Evolutionary conservation across 352 stramenopile species (phyloP), one percentile per base, ranked within the genome.

Genomic region (Phytophthora lateralis): DNA sequence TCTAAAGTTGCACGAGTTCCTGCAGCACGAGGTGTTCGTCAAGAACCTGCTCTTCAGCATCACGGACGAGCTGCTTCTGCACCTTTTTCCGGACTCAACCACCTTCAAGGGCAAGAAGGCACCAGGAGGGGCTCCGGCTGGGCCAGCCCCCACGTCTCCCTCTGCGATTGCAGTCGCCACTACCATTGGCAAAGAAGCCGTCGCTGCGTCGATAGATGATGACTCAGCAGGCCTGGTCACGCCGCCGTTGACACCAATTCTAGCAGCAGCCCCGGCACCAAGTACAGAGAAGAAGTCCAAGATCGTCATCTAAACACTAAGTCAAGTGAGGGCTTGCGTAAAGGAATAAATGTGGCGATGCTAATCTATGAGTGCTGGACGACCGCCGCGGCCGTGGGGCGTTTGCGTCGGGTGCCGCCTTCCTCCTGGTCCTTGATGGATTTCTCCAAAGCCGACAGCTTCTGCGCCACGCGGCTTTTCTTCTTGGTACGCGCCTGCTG

Each of bases 1-100:
- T 43, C 71, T 90, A 55, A 95, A 96, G 70, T 67, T 96, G 39
- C 85, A 94, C 61, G 85, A 93, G 65, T 93, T 96, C 44, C 47
- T 94, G 55, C 87, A 96, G 72, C 85, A 94, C 73, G 82, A 93
- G 54, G 71, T 90, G n/a, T 89, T 94, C 62, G 76, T 94, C 32
- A 93, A 93, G 73, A 96, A 93, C 54, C 53, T 96, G 50, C 50
- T 90, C 26, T 94, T 93, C 55, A 92, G 76, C 60, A 71, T 93
- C 54, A 69, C 75, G 38, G 87, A 94, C 65, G 83, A 92, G 54
- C 62, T 94, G 49, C 71, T 92, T 38, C 66, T 85, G 50, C 82
- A 90, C 35, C 62, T 96, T 42, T 96, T 94, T 45, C 83, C 83
- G 1, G 77, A 96, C 26, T 81, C 73, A 18, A 70, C 56, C 42